These are phyloP conservation scores for Camelina hispida DNA, from an alignment of 345 rosid genomes.

Conservation along the genomic window DNA sequence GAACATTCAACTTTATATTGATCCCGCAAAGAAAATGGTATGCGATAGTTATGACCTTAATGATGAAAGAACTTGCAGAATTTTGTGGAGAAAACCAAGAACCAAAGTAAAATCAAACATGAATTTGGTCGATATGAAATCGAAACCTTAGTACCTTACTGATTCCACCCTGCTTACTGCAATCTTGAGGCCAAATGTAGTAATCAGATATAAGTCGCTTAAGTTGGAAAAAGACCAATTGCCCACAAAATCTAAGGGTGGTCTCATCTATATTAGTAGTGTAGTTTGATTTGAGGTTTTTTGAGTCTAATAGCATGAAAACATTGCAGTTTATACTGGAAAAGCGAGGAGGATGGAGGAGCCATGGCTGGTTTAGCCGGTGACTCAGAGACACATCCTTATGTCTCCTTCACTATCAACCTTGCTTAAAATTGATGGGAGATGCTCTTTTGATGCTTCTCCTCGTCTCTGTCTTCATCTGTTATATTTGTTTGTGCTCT, in stretches of 20 bases:
- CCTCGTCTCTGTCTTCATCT: conserved; percentile 27
- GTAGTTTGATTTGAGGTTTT: neutral
- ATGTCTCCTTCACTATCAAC: conserved; percentile 95
- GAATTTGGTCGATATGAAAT: neutral
- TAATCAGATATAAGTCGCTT: neutral
- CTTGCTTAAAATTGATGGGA: conserved; percentile 55
- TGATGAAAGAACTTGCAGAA: conserved; percentile 8
- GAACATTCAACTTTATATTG: conserved; percentile 17
- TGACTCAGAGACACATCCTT: conserved; percentile 77
- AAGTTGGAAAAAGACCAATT: conserved; percentile 7
- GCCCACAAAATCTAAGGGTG: neutral
- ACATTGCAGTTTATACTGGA: conserved; percentile 83
- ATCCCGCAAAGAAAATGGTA: neutral
- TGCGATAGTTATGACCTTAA: conserved; percentile 14
- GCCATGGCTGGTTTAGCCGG: conserved; percentile 83
- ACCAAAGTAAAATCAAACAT: conserved; percentile 14
- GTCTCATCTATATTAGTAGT: neutral
- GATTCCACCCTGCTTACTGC: neutral
- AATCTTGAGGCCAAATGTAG: neutral
- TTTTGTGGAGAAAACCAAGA: conserved; percentile 1
- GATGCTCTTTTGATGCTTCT: conserved; percentile 39
- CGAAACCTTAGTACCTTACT: conserved; percentile 15
- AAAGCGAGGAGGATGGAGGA: conserved; percentile 84
- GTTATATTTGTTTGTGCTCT: conserved; percentile 44
- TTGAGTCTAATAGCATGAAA: conserved; percentile 14